A percentile compares a stretch with the other conserved stretches of the same genome.
phyloP scores from a whole-genome alignment of 768 basidiomycete species.

The Serendipita sp. region DNA sequence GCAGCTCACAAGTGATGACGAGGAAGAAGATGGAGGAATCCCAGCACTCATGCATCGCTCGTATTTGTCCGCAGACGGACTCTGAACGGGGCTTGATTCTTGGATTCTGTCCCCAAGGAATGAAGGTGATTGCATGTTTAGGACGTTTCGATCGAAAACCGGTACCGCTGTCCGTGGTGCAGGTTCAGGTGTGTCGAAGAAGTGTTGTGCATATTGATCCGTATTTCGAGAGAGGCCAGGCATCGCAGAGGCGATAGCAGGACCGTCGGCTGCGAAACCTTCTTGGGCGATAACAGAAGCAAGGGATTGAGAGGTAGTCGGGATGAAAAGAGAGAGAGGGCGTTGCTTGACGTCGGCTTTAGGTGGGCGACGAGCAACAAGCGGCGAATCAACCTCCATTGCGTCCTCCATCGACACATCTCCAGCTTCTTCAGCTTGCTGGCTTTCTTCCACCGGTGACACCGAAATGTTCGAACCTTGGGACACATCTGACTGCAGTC shows the following conservation, averaged over 20 bases:
- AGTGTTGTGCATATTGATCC: constrained; percentile 23
- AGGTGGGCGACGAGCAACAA: not conserved
- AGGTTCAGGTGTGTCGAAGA: constrained; percentile 37
- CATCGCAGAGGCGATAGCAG: not conserved
- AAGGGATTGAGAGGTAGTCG: constrained; percentile 12
- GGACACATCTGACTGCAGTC: not conserved
- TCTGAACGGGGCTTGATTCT: not conserved
- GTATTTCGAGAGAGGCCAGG: constrained; percentile 12
- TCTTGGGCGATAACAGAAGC: constrained; percentile 20
- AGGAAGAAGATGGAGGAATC: constrained; percentile 31
- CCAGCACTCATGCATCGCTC: not conserved
- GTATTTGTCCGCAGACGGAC: not conserved
- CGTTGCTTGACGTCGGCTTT: not conserved
- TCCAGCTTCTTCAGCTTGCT: not conserved
- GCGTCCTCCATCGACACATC: constrained; percentile 7
- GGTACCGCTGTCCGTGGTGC: constrained; percentile 53
- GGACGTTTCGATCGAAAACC: constrained; percentile 19
- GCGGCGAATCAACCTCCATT: constrained; percentile 5
- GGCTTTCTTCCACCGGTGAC: not conserved
- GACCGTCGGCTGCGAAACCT: constrained; percentile 9
- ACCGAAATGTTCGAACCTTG: not conserved
- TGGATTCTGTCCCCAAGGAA: constrained; percentile 27
- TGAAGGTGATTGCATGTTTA: constrained; percentile 16
- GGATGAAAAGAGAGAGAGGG: constrained; percentile 9
- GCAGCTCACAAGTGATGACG: constrained; percentile 21